Percentiles rank a stretch among this genome's conserved stretches.
These are phyloP conservation scores for Cerioporus squamosus DNA, from an alignment of 1,284 basidiomycete species.

Conservation along the genomic window DNA sequence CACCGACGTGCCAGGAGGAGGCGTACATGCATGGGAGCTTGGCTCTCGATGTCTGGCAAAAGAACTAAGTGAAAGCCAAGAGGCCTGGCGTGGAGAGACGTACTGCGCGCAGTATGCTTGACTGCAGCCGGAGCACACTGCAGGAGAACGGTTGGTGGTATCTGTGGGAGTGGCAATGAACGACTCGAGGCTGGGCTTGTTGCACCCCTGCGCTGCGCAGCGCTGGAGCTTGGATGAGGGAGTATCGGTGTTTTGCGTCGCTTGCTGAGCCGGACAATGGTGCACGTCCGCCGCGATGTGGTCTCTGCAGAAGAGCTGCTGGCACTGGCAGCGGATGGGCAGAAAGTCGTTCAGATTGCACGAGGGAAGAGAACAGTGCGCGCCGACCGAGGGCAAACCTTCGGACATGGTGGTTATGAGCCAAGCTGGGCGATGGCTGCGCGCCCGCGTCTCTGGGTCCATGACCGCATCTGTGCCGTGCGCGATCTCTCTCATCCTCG, in stretches of 20 bases:
- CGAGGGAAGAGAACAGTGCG: conserved; percentile 54
- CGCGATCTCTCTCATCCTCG: not conserved
- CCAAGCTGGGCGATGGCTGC: not conserved
- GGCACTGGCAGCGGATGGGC: conserved; percentile 64
- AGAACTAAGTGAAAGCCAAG: not conserved
- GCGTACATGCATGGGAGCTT: conserved; percentile 55
- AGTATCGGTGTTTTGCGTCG: conserved; percentile 7
- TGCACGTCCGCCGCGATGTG: conserved; percentile 66
- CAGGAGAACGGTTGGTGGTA: conserved; percentile 35
- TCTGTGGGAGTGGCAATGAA: conserved; percentile 35
- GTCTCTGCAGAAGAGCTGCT: conserved; percentile 54
- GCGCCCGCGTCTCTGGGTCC: not conserved
- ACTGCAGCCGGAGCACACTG: conserved; percentile 56
- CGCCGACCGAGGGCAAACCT: conserved; percentile 43
- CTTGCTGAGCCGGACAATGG: conserved; percentile 44
- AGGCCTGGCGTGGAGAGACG: conserved; percentile 3
- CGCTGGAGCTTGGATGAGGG: conserved; percentile 42
- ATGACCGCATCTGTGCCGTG: not conserved
- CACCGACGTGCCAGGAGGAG: conserved; percentile 21
- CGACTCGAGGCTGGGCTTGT: conserved; percentile 55
- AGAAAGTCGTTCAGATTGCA: conserved; percentile 67
- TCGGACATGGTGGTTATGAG: conserved; percentile 2
- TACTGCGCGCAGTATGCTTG: conserved; percentile 68
- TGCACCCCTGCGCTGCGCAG: conserved; percentile 56
- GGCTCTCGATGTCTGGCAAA: conserved; percentile 61